Base-by-base conservation (phyloP, 164 flowering plant species). In the Cinnamomum chago region DNA sequence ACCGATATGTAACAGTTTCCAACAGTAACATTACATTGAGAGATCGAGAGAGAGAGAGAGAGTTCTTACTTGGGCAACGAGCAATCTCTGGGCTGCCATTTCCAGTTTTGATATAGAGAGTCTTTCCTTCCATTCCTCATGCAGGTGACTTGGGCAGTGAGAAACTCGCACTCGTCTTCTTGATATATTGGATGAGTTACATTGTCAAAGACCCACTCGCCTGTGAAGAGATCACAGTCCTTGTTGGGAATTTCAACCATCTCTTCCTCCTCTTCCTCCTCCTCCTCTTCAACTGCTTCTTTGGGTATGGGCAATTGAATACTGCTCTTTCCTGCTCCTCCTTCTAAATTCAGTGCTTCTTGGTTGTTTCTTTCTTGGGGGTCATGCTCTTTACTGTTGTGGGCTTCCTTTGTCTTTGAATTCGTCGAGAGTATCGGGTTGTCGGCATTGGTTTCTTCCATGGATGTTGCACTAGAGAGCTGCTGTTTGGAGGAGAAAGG, bases 11-110 rank as follows among this genome's bases (percentile, higher is more conserved):
- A 40, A 40, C 47, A 9, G 10, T 40, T 40, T 40, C 47, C 47
- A 40, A 40, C 10, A 40, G 47, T 40, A 9, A 40, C 47, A 7
- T 40, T 40, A 40, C 10, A 55, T 55, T 55, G 5, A 55, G n/a
- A 55, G n/a, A 55, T 55, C 14, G 5, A 55, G n/a, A 55, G n/a
- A 55, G 17, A 15, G 18, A 20, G 17, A 55, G 60, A 20, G 0
- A 3, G 60, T 35, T 58, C 78, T 76, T 80, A 83, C 85, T 78
- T 83, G 71, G 85, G 98, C 79, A 94, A 71, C 58, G 87, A 82
- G 75, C 99, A 96, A 51, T 88, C 89, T 73, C 84, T 88, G 50
- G 99, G 99, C 74, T 96, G 95, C 99, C 99, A 96, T 81, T 81
- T 89, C 99, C 99, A 96, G 64, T 91, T 88, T 82, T 94, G 98